Evolutionary conservation across 805 yeast species (phyloP).

Genomic region (Kazachstania martiniae): DNA sequence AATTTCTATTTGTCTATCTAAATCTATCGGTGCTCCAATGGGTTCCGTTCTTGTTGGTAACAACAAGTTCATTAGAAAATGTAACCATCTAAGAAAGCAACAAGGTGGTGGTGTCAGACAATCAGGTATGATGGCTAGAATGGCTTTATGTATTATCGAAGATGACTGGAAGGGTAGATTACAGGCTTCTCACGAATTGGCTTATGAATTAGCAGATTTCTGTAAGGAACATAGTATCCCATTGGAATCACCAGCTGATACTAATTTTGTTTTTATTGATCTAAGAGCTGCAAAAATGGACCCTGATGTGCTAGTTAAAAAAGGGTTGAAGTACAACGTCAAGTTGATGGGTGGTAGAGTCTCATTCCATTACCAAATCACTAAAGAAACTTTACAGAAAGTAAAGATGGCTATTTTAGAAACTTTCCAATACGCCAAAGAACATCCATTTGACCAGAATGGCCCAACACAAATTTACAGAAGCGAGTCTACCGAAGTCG

Average conservation of each 20-base stretch:
- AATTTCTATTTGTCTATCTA: slow-evolving; percentile 78
- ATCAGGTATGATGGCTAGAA: slow-evolving; percentile 66
- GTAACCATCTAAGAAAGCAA: slow-evolving; percentile 82
- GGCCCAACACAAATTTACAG: slow-evolving; percentile 40
- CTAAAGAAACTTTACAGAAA: slow-evolving; percentile 42
- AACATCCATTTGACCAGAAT: slow-evolving; percentile 39
- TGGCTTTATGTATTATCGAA: slow-evolving; percentile 72
- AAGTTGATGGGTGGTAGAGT: slow-evolving; percentile 63
- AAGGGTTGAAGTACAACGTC: slow-evolving; percentile 49
- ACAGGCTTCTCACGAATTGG: slow-evolving; percentile 43
- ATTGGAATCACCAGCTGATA: slow-evolving; percentile 65
- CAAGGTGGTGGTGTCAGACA: slow-evolving; percentile 92
- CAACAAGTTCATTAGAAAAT: slow-evolving; percentile 45
- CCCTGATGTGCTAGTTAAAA: slow-evolving; percentile 39
- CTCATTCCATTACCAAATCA: slow-evolving; percentile 67
- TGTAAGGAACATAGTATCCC: slow-evolving; percentile 43
- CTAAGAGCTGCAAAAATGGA: slow-evolving; percentile 44
- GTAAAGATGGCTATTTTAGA: slow-evolving; percentile 51
- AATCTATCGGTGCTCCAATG: slow-evolving; percentile 87
- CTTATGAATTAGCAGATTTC: slow-evolving; percentile 40
- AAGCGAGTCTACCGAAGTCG: slow-evolving; percentile 40
- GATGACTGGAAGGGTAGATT: too few relatives aligned
- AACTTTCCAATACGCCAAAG: slow-evolving; percentile 39
- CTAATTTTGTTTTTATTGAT: slow-evolving; percentile 77
- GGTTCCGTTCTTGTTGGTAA: slow-evolving; percentile 80